A percentile compares a stretch with the other conserved stretches of the same genome.
Evolutionary conservation across 805 yeast species (phyloP).

Genomic region (Schwanniomyces polymorphus): DNA sequence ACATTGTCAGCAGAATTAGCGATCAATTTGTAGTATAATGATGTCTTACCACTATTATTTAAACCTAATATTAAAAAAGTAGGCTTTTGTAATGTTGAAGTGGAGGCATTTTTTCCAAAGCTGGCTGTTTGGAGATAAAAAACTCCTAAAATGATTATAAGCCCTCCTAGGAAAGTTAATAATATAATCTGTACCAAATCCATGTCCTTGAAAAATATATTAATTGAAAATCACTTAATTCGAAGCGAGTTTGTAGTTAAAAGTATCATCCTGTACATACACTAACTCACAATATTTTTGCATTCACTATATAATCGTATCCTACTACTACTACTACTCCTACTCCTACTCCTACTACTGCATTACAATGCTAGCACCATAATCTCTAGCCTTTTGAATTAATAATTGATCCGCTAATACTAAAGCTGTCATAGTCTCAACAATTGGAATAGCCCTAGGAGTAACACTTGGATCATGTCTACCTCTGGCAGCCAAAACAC

Average conservation of each 20-base stretch:
- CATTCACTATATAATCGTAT: not conserved
- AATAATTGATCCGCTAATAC: slow-evolving; percentile 84
- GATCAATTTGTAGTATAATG: slow-evolving; percentile 42
- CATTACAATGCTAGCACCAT: slow-evolving; percentile 14
- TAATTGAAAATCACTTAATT: not conserved
- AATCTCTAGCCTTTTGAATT: slow-evolving; percentile 82
- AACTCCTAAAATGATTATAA: slow-evolving; percentile 20
- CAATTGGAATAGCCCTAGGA: slow-evolving; percentile 98
- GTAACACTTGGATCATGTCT: slow-evolving; percentile 99
- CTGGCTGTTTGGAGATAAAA: slow-evolving; percentile 21
- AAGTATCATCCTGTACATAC: not conserved
- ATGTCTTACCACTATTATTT: slow-evolving; percentile 65
- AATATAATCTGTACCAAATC: slow-evolving; percentile 26
- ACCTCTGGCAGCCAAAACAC: slow-evolving; percentile 92
- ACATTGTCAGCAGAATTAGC: slow-evolving; percentile 11
- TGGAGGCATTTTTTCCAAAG: slow-evolving; percentile 11
- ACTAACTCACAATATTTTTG: not conserved
- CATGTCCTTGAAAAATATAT: slow-evolving; percentile 14
- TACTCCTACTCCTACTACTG: too few species aligned
- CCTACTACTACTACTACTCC: too few species aligned
- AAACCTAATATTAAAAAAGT: slow-evolving; percentile 67
- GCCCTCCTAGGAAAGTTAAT: slow-evolving; percentile 25
- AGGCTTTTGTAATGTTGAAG: slow-evolving; percentile 38
- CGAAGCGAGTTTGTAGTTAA: not conserved
- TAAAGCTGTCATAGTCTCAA: slow-evolving; percentile 97